A percentile compares a stretch with the other conserved stretches of the same genome.
phyloP scores from a whole-genome alignment of 2,329 filamentous ascomycete species.

The Colletotrichum tropicale region DNA sequence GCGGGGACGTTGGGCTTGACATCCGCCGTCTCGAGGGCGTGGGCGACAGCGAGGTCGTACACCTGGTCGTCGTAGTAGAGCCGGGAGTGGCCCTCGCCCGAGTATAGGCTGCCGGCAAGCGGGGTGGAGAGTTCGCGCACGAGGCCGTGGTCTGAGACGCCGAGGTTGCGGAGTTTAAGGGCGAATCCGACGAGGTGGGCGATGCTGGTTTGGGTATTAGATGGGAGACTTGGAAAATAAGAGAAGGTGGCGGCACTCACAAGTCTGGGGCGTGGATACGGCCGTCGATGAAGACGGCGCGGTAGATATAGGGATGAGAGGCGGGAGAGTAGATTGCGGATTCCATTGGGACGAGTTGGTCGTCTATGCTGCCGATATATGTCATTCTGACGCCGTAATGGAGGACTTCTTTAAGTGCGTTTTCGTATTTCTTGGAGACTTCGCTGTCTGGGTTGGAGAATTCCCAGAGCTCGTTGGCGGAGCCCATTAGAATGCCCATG shows the following conservation, averaged over 20 bases:
- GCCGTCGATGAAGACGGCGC: constrained; percentile 95
- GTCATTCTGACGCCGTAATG: constrained; percentile 82
- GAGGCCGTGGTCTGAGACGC: constrained; percentile 90
- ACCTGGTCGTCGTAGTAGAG: constrained; percentile 90
- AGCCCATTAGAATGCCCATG: constrained; percentile 84
- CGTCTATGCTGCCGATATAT: constrained; percentile 93
- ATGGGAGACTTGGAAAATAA: neutral
- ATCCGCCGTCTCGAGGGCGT: constrained; percentile 74
- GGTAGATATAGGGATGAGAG: constrained; percentile 90
- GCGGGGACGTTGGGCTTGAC: constrained; percentile 37
- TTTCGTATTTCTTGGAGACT: constrained; percentile 82
- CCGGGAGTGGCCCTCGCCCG: constrained; percentile 90
- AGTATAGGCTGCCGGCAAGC: constrained; percentile 88
- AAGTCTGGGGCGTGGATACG: constrained; percentile 93
- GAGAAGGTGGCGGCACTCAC: constrained; percentile 39
- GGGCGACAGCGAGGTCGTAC: constrained; percentile 78
- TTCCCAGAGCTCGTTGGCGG: constrained; percentile 93
- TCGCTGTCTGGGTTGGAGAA: constrained; percentile 83
- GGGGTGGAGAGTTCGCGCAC: constrained; percentile 88
- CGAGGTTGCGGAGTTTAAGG: constrained; percentile 91
- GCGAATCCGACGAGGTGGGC: constrained; percentile 92
- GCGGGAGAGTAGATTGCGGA: constrained; percentile 88
- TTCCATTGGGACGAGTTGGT: constrained; percentile 91
- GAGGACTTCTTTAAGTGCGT: constrained; percentile 75
- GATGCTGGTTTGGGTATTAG: constrained; percentile 52